Conservation (phyloP, 208 protist species). For the Trypanosoma lewisi region DNA sequence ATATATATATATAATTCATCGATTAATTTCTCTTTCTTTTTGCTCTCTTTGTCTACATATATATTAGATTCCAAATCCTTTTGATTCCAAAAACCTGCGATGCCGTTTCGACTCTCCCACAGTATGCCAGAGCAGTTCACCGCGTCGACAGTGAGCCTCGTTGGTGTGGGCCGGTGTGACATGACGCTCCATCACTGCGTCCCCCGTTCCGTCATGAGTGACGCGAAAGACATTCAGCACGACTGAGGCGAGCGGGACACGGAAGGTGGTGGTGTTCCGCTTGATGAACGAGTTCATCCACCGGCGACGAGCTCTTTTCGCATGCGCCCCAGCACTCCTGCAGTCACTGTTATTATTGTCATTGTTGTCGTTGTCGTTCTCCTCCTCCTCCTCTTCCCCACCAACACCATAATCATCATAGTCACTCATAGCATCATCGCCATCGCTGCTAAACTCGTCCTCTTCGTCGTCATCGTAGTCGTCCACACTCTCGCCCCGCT, state of each 20-base stretch:
- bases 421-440: conserved; percentile 3
- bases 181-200: neutral
- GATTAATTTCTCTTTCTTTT: conserved; percentile 1
- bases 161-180: conserved; percentile 1
- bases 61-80: neutral
- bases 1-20: neutral
- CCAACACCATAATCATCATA: conserved; percentile 10
- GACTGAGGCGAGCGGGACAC: conserved; percentile 24
- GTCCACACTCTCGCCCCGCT: no score
- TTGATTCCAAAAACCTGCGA: conserved; percentile 22
- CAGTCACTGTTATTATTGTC: neutral
- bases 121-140: conserved; percentile 28
- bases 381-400: conserved; percentile 7
- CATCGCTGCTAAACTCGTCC: conserved; percentile 5
- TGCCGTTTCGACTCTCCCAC: conserved; percentile 33
- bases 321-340: conserved; percentile 3
- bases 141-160: conserved; percentile 19
- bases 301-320: neutral
- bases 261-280: conserved; percentile 20
- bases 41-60: neutral
- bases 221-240: conserved; percentile 33
- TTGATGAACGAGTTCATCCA: conserved; percentile 7
- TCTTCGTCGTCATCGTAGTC: no score
- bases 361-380: neutral
- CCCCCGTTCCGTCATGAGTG: neutral